phyloP scores from a whole-genome alignment of 306 rosid species.

The Fragaria vesca region DNA sequence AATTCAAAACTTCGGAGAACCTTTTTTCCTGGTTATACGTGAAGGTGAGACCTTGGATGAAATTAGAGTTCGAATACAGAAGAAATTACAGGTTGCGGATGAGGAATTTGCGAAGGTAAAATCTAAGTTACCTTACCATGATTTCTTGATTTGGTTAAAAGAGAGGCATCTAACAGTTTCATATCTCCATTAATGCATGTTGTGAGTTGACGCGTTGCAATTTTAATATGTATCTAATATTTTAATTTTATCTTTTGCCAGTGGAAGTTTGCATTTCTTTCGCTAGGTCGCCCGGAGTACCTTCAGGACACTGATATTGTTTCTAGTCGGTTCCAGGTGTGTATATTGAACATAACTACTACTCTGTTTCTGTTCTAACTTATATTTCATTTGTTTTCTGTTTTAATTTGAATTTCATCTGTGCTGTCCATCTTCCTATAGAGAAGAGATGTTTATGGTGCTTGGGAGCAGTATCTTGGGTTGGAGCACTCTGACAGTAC shows the following conservation, averaged over 20 bases:
- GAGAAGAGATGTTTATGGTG: slow-evolving; percentile 95
- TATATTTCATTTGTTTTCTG: slow-evolving; percentile 4
- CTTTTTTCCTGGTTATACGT: slow-evolving; percentile 83
- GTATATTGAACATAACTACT: slow-evolving; percentile 1
- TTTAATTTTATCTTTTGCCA: slow-evolving; percentile 34
- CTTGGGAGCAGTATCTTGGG: slow-evolving; percentile 97
- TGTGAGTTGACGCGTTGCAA: neutral
- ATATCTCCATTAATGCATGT: neutral
- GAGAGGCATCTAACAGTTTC: neutral
- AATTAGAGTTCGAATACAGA: slow-evolving; percentile 65
- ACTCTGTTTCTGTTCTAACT: slow-evolving; percentile 11
- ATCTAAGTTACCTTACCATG: slow-evolving; percentile 9
- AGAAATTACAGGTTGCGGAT: slow-evolving; percentile 75
- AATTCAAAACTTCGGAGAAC: slow-evolving; percentile 91
- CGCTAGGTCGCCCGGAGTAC: slow-evolving; percentile 88
- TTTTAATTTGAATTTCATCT: slow-evolving; percentile 9
- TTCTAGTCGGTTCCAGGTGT: slow-evolving; percentile 82
- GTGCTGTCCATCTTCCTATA: slow-evolving; percentile 26
- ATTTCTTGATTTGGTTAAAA: slow-evolving; percentile 19
- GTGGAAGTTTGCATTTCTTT: slow-evolving; percentile 93
- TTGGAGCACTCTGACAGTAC: slow-evolving; percentile 89
- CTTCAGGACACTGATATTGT: slow-evolving; percentile 79
- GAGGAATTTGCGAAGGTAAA: slow-evolving; percentile 84
- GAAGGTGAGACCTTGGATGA: slow-evolving; percentile 81
- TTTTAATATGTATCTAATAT: neutral